Evolutionary conservation across 2,329 filamentous ascomycete genomes (phyloP).

Genomic region (Plectosphaerella sp.): DNA sequence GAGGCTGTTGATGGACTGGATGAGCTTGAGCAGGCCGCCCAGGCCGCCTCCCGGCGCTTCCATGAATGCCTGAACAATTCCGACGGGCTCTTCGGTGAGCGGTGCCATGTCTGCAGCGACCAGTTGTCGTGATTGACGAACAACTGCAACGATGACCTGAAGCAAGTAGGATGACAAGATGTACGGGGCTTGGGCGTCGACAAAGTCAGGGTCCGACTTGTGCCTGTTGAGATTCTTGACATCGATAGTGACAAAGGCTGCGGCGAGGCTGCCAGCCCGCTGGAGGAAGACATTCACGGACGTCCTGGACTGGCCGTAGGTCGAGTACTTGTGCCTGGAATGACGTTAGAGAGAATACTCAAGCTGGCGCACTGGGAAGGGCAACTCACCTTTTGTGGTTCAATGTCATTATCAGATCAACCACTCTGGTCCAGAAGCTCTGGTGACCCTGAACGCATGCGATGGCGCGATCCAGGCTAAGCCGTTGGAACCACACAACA

Average conservation of each 20-base stretch:
- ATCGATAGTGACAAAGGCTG: slow-evolving; percentile 49
- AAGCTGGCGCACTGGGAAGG: not conserved
- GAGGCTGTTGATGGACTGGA: slow-evolving; percentile 31
- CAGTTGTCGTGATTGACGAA: not conserved
- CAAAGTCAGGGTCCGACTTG: not conserved
- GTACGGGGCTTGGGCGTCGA: not conserved
- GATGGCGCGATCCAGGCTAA: slow-evolving; percentile 28
- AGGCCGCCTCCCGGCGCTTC: slow-evolving; percentile 37
- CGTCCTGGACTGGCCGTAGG: slow-evolving; percentile 21
- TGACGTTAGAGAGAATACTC: not conserved
- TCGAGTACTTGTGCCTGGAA: slow-evolving; percentile 6
- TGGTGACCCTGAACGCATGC: slow-evolving; percentile 38
- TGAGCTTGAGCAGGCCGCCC: slow-evolving; percentile 34
- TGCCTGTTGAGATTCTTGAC: slow-evolving; percentile 16
- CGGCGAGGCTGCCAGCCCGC: slow-evolving; percentile 44
- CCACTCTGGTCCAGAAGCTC: slow-evolving; percentile 48
- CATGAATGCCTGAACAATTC: slow-evolving; percentile 38
- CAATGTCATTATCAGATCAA: slow-evolving; percentile 38
- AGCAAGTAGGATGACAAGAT: not conserved
- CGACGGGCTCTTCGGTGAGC: slow-evolving; percentile 1
- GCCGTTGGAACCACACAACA: slow-evolving; percentile 32
- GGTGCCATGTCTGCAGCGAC: not conserved
- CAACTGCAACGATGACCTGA: not conserved
- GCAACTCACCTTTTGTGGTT: not conserved
- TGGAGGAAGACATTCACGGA: slow-evolving; percentile 30